phyloP scores from a whole-genome alignment of 2,329 filamentous ascomycete genomes.

The Xylariaceae sp. region DNA sequence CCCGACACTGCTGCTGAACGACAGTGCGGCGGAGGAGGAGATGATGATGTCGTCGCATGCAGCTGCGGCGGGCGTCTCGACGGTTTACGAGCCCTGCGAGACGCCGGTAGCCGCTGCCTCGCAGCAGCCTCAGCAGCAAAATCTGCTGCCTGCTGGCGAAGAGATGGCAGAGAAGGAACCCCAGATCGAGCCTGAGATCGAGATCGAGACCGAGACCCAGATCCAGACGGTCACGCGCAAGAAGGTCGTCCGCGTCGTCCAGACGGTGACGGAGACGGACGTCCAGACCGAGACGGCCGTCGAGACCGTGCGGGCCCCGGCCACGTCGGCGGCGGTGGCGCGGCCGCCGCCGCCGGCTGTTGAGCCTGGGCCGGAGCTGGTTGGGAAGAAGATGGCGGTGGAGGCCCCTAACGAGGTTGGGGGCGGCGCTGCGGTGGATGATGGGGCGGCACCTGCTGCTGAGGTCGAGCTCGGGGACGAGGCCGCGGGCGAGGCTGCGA shows the following conservation, averaged over 20 bases:
- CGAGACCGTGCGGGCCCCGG: conserved; percentile 16
- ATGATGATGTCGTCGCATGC: conserved; percentile 1
- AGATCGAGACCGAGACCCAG: not conserved
- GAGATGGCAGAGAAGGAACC: not conserved
- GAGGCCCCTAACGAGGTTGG: too few species aligned
- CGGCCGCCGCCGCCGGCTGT: not conserved
- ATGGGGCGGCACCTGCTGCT: too few species aligned
- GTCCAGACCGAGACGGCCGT: conserved; percentile 21
- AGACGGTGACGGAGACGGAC: conserved; percentile 20
- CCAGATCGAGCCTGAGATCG: not conserved
- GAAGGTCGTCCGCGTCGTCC: conserved; percentile 12
- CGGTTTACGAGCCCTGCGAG: conserved; percentile 15
- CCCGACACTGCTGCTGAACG: too few species aligned
- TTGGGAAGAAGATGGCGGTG: too few species aligned
- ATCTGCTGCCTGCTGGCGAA: not conserved
- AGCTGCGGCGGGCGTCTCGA: conserved; percentile 7
- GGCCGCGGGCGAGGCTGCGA: too few species aligned
- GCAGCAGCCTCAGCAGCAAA: conserved; percentile 1
- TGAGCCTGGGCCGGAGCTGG: not conserved
- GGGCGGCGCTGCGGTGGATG: too few species aligned
- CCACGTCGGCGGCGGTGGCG: not conserved
- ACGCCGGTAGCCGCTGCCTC: conserved; percentile 1
- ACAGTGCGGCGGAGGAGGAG: too few species aligned
- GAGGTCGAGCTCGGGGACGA: too few species aligned
- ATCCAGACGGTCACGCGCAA: conserved; percentile 13